phyloP scores from a whole-genome alignment of 2,329 filamentous ascomycete species.

The Biscogniauxia mediterranea region DNA sequence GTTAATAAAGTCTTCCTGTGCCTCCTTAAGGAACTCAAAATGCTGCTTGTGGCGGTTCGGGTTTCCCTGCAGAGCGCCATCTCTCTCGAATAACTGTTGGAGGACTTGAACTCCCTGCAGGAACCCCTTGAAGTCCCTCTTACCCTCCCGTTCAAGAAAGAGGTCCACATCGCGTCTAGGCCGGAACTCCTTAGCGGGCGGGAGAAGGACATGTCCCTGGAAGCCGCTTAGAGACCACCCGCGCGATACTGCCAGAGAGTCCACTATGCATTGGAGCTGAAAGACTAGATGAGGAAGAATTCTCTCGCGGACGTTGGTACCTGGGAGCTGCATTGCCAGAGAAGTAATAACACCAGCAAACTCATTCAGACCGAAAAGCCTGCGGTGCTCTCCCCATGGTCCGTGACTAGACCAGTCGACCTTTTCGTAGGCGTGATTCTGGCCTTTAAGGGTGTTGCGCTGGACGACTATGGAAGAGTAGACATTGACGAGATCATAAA shows the following conservation, averaged over 20 bases:
- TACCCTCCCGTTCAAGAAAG: conserved; percentile 39
- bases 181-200: conserved; percentile 36
- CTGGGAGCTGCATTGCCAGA: conserved; percentile 45
- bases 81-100: conserved; percentile 30
- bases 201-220: conserved; percentile 35
- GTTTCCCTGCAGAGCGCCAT: conserved; percentile 18
- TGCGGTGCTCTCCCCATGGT: conserved; percentile 36
- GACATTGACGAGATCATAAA: conserved; percentile 50
- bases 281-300: conserved; percentile 50
- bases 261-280: conserved; percentile 49
- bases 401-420: conserved; percentile 43
- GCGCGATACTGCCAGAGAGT: conserved; percentile 43
- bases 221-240: conserved; percentile 40
- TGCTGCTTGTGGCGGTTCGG: conserved; percentile 11
- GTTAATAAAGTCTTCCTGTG: conserved; percentile 34
- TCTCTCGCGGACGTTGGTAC: conserved; percentile 35
- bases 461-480: conserved; percentile 41
- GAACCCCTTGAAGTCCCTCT: conserved; percentile 32
- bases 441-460: conserved; percentile 34
- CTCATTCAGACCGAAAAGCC: conserved; percentile 44
- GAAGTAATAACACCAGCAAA: conserved; percentile 44
- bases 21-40: conserved; percentile 24
- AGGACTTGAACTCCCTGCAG: conserved; percentile 31
- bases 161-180: conserved; percentile 41
- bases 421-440: conserved; percentile 33